A percentile compares a stretch with the other conserved stretches of the same genome.
These are phyloP conservation scores for Kwoniella pini DNA, from an alignment of 768 basidiomycete species.

Conservation along the genomic window DNA sequence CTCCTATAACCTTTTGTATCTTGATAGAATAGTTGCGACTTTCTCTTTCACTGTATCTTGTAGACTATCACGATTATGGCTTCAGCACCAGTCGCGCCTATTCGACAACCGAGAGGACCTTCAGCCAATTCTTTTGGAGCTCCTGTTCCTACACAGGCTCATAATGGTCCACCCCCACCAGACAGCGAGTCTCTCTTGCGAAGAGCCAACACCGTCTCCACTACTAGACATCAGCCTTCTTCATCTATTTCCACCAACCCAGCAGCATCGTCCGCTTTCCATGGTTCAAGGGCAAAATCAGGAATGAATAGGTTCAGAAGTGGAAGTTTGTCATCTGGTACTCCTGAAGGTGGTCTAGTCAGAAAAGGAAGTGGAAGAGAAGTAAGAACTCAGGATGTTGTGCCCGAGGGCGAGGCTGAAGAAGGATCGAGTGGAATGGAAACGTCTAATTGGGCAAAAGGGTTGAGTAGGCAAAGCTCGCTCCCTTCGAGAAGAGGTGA, in stretches of 20 bases:
- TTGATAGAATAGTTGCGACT: background rate
- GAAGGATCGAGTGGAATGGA: slow-evolving; percentile 20
- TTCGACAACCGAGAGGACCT: slow-evolving; percentile 46
- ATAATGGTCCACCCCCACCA: slow-evolving; percentile 31
- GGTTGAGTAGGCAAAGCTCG: slow-evolving; percentile 44
- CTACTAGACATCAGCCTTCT: slow-evolving; percentile 33
- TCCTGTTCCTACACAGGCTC: slow-evolving; percentile 8
- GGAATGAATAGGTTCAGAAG: slow-evolving; percentile 36
- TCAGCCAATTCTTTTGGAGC: slow-evolving; percentile 37
- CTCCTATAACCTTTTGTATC: background rate
- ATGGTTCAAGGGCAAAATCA: slow-evolving; percentile 23
- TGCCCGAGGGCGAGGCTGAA: slow-evolving; percentile 26
- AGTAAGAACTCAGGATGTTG: slow-evolving; percentile 29
- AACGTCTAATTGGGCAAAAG: slow-evolving; percentile 28
- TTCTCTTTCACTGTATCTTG: background rate
- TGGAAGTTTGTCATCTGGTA: slow-evolving; percentile 36
- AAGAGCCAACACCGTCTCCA: slow-evolving; percentile 39
- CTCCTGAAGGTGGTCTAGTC: slow-evolving; percentile 21
- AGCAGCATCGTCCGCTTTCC: slow-evolving; percentile 37
- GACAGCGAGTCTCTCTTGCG: slow-evolving; percentile 36
- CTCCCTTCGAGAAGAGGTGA: slow-evolving; percentile 42
- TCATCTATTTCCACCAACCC: slow-evolving; percentile 41
- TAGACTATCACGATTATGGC: slow-evolving; percentile 12
- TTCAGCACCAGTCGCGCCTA: slow-evolving; percentile 28
- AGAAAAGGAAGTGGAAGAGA: slow-evolving; percentile 33